Percentiles rank a stretch among this genome's conserved stretches.
phyloP scores from a whole-genome alignment of 805 yeast genomes.

The Wickerhamiella australiensis region DNA sequence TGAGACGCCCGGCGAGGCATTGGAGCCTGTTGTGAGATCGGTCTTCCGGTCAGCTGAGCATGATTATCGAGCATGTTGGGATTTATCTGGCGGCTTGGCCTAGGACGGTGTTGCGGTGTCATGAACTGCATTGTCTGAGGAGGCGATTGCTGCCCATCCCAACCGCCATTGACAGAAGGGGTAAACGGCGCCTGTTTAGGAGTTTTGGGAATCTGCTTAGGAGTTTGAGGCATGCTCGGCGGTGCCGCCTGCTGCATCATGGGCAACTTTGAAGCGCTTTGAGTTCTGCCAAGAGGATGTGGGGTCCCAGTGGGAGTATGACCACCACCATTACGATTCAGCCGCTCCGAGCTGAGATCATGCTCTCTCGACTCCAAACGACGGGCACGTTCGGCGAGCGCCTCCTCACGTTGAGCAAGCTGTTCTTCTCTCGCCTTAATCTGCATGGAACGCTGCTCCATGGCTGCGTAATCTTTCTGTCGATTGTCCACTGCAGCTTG shows the following conservation, averaged over 20 bases:
- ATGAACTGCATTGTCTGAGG: not conserved
- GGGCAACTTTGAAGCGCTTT: not conserved
- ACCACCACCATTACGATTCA: not conserved
- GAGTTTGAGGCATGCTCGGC: not conserved
- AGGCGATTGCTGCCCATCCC: constrained; percentile 1
- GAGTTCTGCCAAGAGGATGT: not conserved
- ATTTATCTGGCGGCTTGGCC: not conserved
- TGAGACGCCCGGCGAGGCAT: not conserved
- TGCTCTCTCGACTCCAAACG: constrained; percentile 7
- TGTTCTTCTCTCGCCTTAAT: constrained; percentile 14
- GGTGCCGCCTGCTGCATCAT: not conserved
- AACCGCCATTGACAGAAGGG: not conserved
- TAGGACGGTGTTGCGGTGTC: constrained; percentile 2
- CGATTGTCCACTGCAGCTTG: not conserved
- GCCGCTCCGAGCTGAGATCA: not conserved
- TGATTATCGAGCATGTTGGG: not conserved
- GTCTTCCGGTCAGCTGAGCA: not conserved
- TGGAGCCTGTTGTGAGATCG: not conserved
- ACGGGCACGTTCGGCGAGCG: constrained; percentile 2
- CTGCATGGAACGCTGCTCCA: constrained; percentile 13
- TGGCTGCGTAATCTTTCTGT: not conserved
- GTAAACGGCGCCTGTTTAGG: not conserved
- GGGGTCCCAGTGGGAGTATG: not conserved
- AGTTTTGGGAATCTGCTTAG: not conserved
- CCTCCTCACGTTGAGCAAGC: constrained; percentile 14